A percentile compares a stretch with the other conserved stretches of the same genome.
phyloP scores from a whole-genome alignment of 192 early-diverging fungal genomes.

The Coemansia sp. region DNA sequence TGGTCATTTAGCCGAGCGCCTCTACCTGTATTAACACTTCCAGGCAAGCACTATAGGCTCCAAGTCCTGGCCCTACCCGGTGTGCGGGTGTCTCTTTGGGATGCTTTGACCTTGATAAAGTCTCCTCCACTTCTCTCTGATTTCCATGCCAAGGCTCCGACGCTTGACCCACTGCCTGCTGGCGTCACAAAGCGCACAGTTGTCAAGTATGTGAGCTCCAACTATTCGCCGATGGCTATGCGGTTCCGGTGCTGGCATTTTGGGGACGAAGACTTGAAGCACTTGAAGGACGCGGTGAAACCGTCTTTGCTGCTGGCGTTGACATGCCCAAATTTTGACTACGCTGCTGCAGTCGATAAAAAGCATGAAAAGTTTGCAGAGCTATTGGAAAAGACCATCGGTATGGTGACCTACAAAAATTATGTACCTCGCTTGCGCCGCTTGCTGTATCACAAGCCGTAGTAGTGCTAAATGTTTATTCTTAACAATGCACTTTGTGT shows the following conservation, averaged over 20 bases:
- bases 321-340: not conserved
- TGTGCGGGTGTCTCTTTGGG: not conserved
- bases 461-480: not conserved
- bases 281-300: not conserved
- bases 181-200: not conserved
- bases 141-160: not conserved
- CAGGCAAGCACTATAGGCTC: not conserved
- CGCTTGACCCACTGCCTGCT: not conserved
- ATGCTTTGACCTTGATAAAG: not conserved
- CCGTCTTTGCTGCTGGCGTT: not conserved
- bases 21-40: not conserved
- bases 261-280: not conserved
- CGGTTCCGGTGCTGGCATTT: not conserved
- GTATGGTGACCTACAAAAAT: not conserved
- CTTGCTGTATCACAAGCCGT: not conserved
- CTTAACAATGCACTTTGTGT: not conserved
- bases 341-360: not conserved
- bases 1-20: not conserved
- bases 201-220: not conserved
- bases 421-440: not conserved
- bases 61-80: not conserved
- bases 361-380: not conserved
- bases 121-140: not conserved
- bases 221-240: not conserved
- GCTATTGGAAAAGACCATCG: not conserved